phyloP scores from a whole-genome alignment of 331 rosid species.

The Stylosanthes scabra region DNA sequence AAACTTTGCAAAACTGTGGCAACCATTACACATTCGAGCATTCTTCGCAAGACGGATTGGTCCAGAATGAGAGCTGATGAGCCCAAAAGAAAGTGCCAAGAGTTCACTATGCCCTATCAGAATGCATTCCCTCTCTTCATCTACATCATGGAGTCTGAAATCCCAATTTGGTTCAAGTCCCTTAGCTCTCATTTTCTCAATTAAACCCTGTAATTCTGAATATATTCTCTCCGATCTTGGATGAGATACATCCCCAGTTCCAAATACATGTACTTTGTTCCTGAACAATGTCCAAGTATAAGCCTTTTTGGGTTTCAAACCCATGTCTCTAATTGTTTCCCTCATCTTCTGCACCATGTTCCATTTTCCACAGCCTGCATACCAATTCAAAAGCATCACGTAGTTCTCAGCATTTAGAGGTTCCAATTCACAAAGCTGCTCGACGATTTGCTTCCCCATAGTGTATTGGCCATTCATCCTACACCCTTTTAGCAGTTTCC shows the following conservation, averaged over 20 bases:
- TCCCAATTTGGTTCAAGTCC: conserved; percentile 46
- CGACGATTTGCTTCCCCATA: conserved; percentile 57
- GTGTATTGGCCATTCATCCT: conserved; percentile 51
- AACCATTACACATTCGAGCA: conserved; percentile 55
- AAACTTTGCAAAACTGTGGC: conserved; percentile 66
- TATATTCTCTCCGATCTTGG: conserved; percentile 63
- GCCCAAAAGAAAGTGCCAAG: conserved; percentile 73
- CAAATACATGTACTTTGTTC: conserved; percentile 75
- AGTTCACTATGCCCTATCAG: conserved; percentile 68
- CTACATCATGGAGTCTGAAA: conserved; percentile 67
- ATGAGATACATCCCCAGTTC: conserved; percentile 74
- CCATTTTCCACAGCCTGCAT: conserved; percentile 54
- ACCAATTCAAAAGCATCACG: conserved; percentile 66
- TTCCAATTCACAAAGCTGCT: conserved; percentile 69
- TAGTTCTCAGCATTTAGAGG: conserved; percentile 71
- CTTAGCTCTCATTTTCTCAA: conserved; percentile 61
- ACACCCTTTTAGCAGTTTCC: conserved; percentile 70
- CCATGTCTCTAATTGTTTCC: conserved; percentile 61
- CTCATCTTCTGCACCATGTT: conserved; percentile 48
- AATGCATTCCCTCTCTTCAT: conserved; percentile 76
- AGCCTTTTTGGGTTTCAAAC: conserved; percentile 64
- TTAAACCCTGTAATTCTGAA: conserved; percentile 58
- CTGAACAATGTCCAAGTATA: conserved; percentile 65
- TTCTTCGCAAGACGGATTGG: conserved; percentile 61
- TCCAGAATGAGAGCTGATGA: conserved; percentile 60